These are phyloP conservation scores for Glycine tomentella DNA, from an alignment of 306 rosid species.

Conservation along the genomic window DNA sequence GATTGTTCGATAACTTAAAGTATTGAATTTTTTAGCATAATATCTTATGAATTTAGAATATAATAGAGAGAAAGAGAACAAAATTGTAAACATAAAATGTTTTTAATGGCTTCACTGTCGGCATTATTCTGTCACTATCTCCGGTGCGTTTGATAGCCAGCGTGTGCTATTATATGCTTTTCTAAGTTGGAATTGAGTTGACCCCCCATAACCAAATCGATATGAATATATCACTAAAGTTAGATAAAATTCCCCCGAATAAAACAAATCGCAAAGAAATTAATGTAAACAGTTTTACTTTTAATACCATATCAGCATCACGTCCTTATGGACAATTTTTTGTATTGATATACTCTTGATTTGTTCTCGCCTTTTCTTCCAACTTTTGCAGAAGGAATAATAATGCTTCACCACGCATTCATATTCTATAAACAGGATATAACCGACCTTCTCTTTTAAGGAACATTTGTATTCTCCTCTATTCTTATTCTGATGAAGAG, in stretches of 20 bases:
- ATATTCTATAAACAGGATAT: conserved; percentile 17
- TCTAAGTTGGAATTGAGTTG: conserved; percentile 10
- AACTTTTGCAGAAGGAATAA: conserved; percentile 29
- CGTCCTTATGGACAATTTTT: conserved; percentile 17
- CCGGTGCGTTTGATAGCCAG: conserved; percentile 16
- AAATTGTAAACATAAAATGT: background rate
- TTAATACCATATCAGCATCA: background rate
- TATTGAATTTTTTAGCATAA: too few species aligned
- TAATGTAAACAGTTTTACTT: background rate
- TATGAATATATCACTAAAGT: background rate
- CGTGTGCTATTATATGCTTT: conserved; percentile 35
- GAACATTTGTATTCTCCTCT: conserved; percentile 40
- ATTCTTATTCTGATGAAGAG: conserved; percentile 36
- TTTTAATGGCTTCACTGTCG: background rate
- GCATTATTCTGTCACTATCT: background rate
- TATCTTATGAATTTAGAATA: background rate
- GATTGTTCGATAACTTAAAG: too few species aligned
- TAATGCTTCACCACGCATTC: conserved; percentile 31
- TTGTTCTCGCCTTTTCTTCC: conserved; percentile 33
- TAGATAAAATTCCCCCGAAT: conserved; percentile 40
- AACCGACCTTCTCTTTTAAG: conserved; percentile 39
- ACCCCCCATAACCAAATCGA: too few species aligned
- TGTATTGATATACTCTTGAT: background rate
- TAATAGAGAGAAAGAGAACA: background rate
- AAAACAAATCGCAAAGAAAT: conserved; percentile 29